Evolutionary conservation across 805 yeast species (phyloP).

Genomic region (Alloascoidea hylecoeti): DNA sequence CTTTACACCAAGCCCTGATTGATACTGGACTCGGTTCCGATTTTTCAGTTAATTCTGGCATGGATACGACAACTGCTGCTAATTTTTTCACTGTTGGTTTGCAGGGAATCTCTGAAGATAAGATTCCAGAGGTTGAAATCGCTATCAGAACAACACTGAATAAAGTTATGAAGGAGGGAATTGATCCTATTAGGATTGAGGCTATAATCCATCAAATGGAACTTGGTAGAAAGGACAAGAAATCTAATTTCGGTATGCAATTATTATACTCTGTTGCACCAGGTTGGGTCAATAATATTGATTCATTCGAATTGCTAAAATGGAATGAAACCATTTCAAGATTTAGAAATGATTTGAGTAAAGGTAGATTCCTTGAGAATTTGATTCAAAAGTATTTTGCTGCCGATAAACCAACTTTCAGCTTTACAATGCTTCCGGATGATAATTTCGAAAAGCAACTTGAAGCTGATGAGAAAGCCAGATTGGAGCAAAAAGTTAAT

Average conservation of each 20-base stretch:
- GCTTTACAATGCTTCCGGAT: constrained; percentile 66
- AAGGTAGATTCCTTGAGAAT: constrained; percentile 48
- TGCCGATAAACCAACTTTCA: constrained; percentile 38
- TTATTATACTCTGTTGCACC: constrained; percentile 64
- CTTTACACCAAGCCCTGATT: constrained; percentile 73
- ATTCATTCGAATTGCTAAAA: constrained; percentile 55
- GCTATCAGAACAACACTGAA: constrained; percentile 33
- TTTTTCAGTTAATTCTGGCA: constrained; percentile 76
- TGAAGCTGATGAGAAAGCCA: constrained; percentile 37
- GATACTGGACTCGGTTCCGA: constrained; percentile 81
- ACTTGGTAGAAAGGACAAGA: constrained; percentile 69
- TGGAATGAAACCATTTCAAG: constrained; percentile 43
- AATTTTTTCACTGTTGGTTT: constrained; percentile 76
- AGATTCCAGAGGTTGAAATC: constrained; percentile 29
- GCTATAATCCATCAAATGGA: constrained; percentile 87
- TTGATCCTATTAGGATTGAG: constrained; percentile 49
- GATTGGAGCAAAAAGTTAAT: constrained; percentile 30
- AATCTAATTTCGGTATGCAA: constrained; percentile 79
- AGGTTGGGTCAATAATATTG: constrained; percentile 72
- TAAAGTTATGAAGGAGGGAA: constrained; percentile 25
- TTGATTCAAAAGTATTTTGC: constrained; percentile 40
- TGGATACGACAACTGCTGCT: constrained; percentile 67
- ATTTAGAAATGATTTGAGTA: constrained; percentile 48
- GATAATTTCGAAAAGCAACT: constrained; percentile 35
- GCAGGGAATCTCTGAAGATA: constrained; percentile 49